Evolutionary conservation across 2,329 filamentous ascomycete species (phyloP).

Genomic region (Helotiales sp.): DNA sequence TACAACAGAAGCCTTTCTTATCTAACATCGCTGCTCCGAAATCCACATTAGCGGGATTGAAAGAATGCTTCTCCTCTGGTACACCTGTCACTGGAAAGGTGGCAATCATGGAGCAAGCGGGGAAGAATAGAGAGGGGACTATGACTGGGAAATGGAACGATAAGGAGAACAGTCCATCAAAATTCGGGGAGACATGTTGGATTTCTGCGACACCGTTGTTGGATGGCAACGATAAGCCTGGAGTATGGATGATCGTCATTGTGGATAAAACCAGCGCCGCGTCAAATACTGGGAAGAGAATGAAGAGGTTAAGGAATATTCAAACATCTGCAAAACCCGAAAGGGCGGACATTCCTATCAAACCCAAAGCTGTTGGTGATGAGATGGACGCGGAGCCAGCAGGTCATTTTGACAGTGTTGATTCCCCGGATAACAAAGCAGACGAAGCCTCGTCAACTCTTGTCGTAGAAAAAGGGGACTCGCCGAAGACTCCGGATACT

Average conservation of each 20-base stretch:
- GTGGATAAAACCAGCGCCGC: constrained; percentile 3
- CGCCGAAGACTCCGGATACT: not conserved
- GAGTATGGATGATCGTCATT: constrained; percentile 21
- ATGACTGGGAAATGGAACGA: constrained; percentile 8
- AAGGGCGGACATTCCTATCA: constrained; percentile 1
- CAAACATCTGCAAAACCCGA: not conserved
- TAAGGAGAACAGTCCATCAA: constrained; percentile 2
- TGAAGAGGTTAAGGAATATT: not conserved
- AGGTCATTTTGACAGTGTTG: not conserved
- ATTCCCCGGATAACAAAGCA: not conserved
- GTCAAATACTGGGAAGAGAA: not conserved
- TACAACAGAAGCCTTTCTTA: constrained; percentile 13
- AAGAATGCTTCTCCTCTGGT: constrained; percentile 11
- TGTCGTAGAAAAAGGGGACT: no score
- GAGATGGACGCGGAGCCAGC: not conserved
- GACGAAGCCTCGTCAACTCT: not conserved
- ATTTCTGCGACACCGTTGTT: constrained; percentile 17
- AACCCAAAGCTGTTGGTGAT: not conserved
- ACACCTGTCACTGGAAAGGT: constrained; percentile 17
- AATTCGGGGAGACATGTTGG: constrained; percentile 5
- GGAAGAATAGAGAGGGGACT: not conserved
- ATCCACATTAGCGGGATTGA: constrained; percentile 6
- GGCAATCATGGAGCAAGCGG: constrained; percentile 5
- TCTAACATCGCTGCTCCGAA: constrained; percentile 12
- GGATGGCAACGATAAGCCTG: constrained; percentile 6